A percentile compares a stretch with the other conserved stretches of the same genome.
These are phyloP conservation scores for Clarireedia sp. DNA, from an alignment of 2,329 filamentous ascomycete species.

Conservation along the genomic window DNA sequence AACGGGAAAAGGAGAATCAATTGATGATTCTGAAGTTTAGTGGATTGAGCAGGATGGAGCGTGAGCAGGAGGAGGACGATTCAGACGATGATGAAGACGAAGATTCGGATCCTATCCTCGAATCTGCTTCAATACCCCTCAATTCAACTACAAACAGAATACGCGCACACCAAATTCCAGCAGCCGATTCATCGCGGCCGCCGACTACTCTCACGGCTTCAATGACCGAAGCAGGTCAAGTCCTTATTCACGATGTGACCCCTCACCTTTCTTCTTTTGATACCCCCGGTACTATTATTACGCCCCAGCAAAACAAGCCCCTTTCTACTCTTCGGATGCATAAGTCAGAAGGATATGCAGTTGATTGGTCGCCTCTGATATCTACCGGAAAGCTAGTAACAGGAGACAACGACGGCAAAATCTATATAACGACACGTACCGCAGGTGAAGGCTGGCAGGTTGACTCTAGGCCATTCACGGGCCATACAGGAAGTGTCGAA, in stretches of 20 bases:
- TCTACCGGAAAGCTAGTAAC: conserved; percentile 80
- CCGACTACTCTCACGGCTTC: conserved; percentile 78
- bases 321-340: conserved; percentile 82
- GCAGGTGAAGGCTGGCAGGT: conserved; percentile 86
- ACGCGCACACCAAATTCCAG: conserved; percentile 72
- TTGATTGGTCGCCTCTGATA: conserved; percentile 89
- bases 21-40: conserved; percentile 96
- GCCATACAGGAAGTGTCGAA: conserved; percentile 80
- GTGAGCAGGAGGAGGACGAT: conserved; percentile 56
- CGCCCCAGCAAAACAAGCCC: conserved; percentile 80
- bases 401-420: conserved; percentile 82
- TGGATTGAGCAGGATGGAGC: conserved; percentile 80
- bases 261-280: conserved; percentile 86
- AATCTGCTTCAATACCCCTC: conserved; percentile 82
- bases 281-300: conserved; percentile 72
- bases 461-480: conserved; percentile 73
- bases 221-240: conserved; percentile 83
- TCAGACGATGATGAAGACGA: conserved; percentile 67
- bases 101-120: conserved; percentile 77
- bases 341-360: conserved; percentile 85
- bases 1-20: conserved; percentile 76
- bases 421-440: conserved; percentile 79
- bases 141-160: conserved; percentile 89
- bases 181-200: conserved; percentile 60
- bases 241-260: conserved; percentile 91